Conservation (phyloP, 148 eudicot genomes). For the Rhododendron ferrugineum region DNA sequence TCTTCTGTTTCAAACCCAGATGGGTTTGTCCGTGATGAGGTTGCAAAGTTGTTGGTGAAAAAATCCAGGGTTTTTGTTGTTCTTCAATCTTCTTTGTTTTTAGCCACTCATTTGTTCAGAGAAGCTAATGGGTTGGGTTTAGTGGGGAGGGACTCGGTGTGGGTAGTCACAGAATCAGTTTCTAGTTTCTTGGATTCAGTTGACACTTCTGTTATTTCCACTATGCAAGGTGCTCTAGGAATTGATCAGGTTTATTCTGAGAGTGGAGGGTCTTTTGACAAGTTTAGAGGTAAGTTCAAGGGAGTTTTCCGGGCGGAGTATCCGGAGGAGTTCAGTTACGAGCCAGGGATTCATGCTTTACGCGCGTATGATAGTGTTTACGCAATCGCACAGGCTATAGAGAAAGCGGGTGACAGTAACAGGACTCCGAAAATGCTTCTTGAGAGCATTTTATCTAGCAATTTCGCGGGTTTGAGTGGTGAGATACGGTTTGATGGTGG, state of each 20-base stretch:
- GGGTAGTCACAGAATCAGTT: slow-evolving; percentile 31
- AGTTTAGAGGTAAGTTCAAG: slow-evolving; percentile 23
- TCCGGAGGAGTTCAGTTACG: slow-evolving; percentile 20
- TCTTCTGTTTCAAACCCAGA: slow-evolving; percentile 20
- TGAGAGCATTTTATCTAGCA: slow-evolving; percentile 15
- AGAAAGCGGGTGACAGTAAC: not conserved
- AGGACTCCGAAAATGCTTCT: slow-evolving; percentile 15
- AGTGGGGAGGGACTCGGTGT: slow-evolving; percentile 37
- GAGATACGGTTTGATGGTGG: slow-evolving; percentile 20
- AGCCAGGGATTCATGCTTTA: slow-evolving; percentile 38
- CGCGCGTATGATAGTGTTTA: slow-evolving; percentile 35
- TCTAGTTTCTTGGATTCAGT: slow-evolving; percentile 31
- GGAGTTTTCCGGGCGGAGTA: slow-evolving; percentile 11
- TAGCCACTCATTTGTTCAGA: slow-evolving; percentile 27
- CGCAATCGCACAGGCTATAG: slow-evolving; percentile 17
- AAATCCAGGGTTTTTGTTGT: slow-evolving; percentile 47
- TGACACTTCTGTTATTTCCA: slow-evolving; percentile 23
- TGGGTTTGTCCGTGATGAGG: slow-evolving; percentile 19
- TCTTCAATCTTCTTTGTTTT: slow-evolving; percentile 30
- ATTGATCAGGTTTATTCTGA: slow-evolving; percentile 26
- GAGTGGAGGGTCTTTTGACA: not conserved
- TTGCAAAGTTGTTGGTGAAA: slow-evolving; percentile 21
- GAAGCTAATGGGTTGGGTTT: slow-evolving; percentile 38
- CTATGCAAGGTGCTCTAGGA: slow-evolving; percentile 41
- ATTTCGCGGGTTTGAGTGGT: slow-evolving; percentile 37